These are phyloP conservation scores for Pyrus bretschneideri DNA, from an alignment of 306 rosid genomes.

Conservation along the genomic window DNA sequence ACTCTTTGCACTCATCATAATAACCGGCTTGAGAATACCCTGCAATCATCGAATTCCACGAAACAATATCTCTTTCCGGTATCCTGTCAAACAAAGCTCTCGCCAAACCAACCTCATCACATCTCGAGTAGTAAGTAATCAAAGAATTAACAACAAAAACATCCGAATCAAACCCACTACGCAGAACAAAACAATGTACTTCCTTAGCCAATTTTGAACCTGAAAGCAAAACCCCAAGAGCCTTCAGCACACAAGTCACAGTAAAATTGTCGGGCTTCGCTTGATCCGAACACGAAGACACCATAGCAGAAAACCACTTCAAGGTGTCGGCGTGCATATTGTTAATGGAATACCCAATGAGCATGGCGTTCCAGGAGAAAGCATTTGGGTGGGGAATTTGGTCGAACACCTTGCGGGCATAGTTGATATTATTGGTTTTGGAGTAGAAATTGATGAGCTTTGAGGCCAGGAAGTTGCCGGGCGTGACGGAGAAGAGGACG, in stretches of 20 bases:
- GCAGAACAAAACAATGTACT: slow-evolving; percentile 53
- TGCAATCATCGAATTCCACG: slow-evolving; percentile 86
- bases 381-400: slow-evolving; percentile 39
- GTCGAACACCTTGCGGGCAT: slow-evolving; percentile 67
- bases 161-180: slow-evolving; percentile 44
- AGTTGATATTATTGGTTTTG: slow-evolving; percentile 26
- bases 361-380: slow-evolving; percentile 79
- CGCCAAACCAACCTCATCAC: slow-evolving; percentile 45
- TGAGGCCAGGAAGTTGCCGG: slow-evolving; percentile 78
- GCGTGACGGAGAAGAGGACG: slow-evolving; percentile 49
- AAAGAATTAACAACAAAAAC: slow-evolving; percentile 58
- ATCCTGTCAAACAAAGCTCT: slow-evolving; percentile 55
- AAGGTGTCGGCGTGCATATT: slow-evolving; percentile 41
- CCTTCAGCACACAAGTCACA: slow-evolving; percentile 53
- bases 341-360: slow-evolving; percentile 53
- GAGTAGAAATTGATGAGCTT: slow-evolving; percentile 57
- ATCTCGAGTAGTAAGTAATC: slow-evolving; percentile 56
- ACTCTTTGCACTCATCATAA: slow-evolving; percentile 55
- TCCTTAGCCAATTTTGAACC: slow-evolving; percentile 26
- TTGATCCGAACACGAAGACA: slow-evolving; percentile 2
- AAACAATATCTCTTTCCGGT: slow-evolving; percentile 48
- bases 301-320: slow-evolving; percentile 40
- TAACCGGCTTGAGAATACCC: slow-evolving; percentile 74
- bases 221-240: slow-evolving; percentile 30
- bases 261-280: slow-evolving; percentile 50